Conservation (phyloP, 2,329 filamentous ascomycete species). For the Aotearoamyces nothofagi region DNA sequence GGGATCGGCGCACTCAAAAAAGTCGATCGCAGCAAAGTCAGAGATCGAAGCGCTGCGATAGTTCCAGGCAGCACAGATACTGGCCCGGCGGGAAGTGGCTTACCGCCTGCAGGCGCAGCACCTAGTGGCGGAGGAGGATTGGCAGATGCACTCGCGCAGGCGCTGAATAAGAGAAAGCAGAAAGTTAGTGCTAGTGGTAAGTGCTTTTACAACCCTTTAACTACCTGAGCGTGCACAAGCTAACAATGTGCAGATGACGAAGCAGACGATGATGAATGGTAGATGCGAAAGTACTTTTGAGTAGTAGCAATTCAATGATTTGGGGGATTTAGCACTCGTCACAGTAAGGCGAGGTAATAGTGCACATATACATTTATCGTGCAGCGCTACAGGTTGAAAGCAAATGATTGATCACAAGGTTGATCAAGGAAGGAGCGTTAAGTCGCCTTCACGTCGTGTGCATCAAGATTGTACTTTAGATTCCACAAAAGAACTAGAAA, state of each 20-base stretch:
- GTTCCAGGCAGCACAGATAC: conserved; percentile 37
- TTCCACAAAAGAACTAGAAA: no score
- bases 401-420: no score
- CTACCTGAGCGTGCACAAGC: conserved; percentile 10
- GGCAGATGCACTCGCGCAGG: conserved; percentile 69
- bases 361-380: no score
- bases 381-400: no score
- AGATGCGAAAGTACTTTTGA: conserved; percentile 8
- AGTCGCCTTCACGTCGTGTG: no score
- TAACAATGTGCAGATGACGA: conserved; percentile 49
- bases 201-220: conserved; percentile 23
- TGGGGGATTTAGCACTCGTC: no score
- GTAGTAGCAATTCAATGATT: no score
- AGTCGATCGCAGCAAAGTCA: conserved; percentile 54
- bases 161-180: conserved; percentile 70
- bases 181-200: conserved; percentile 92
- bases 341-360: no score
- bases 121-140: conserved; percentile 46
- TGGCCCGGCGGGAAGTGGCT: conserved; percentile 33
- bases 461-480: no score
- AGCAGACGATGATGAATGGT: conserved; percentile 64
- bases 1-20: conserved; percentile 59
- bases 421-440: no score
- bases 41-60: conserved; percentile 51
- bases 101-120: conserved; percentile 35